Percentiles rank a stretch among this genome's conserved stretches.
Conservation (phyloP, 257 asterid genomes). For the Ehretia macrophylla region DNA sequence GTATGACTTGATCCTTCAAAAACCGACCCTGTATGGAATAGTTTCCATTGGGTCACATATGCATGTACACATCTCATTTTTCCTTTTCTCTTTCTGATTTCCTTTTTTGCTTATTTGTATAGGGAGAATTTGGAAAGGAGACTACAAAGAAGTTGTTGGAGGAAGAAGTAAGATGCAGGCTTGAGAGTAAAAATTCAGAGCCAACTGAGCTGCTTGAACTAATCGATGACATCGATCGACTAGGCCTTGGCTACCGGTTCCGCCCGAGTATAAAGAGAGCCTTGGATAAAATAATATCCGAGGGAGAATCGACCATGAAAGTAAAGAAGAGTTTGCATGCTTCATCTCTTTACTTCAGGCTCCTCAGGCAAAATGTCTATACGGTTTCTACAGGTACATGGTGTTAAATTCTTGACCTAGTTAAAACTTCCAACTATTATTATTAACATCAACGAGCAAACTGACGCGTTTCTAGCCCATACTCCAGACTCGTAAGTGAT, state of each 20-base stretch:
- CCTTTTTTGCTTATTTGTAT: too few species aligned
- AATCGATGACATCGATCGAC: conserved; percentile 4
- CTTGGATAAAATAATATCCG: background rate
- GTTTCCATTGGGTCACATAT: too few species aligned
- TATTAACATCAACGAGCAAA: too few species aligned
- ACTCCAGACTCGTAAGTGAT: too few species aligned
- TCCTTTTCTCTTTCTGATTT: too few species aligned
- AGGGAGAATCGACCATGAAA: background rate
- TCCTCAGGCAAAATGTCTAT: conserved; percentile 19
- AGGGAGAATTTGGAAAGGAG: background rate
- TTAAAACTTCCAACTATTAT: too few species aligned
- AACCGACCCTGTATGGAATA: too few species aligned
- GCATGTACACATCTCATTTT: too few species aligned
- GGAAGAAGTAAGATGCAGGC: conserved; percentile 5
- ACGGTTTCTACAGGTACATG: conserved; percentile 19
- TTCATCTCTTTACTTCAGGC: conserved; percentile 13
- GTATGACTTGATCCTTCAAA: too few species aligned
- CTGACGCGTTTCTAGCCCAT: too few species aligned
- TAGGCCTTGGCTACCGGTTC: conserved; percentile 4
- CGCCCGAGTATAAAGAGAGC: background rate
- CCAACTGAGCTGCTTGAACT: background rate
- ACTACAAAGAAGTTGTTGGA: conserved; percentile 2
- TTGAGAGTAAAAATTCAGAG: background rate
- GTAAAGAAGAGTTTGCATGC: background rate
- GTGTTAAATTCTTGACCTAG: too few species aligned